Percentiles rank a stretch among this genome's conserved stretches.
phyloP scores from a whole-genome alignment of 352 stramenopile species.

The Phytopythium litorale region DNA sequence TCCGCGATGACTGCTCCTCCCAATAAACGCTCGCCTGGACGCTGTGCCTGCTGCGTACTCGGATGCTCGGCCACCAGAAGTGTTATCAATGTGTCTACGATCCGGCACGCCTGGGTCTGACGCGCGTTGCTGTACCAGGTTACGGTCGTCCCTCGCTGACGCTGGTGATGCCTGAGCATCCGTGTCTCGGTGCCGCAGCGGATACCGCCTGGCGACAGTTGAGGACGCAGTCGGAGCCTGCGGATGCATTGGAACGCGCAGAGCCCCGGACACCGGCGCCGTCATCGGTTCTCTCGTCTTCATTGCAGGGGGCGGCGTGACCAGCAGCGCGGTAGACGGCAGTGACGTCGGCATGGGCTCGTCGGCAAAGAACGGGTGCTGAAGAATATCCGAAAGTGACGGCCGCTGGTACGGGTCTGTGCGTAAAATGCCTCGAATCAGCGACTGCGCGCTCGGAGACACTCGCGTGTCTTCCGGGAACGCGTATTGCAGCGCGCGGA shows the following conservation, averaged over 20 bases:
- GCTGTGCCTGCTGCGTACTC: background rate
- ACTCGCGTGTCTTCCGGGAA: constrained; percentile 91
- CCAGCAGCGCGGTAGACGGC: constrained; percentile 55
- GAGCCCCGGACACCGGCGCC: background rate
- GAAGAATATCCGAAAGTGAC: constrained; percentile 72
- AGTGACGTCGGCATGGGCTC: constrained; percentile 52
- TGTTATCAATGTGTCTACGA: background rate
- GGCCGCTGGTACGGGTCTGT: constrained; percentile 66
- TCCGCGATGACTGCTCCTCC: background rate
- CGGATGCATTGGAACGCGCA: constrained; percentile 16
- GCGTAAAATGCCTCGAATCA: constrained; percentile 73
- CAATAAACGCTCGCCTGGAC: background rate
- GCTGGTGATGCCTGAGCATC: constrained; percentile 11
- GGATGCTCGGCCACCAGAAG: background rate
- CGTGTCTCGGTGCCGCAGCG: constrained; percentile 30
- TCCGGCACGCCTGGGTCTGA: constrained; percentile 22
- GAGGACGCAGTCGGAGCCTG: constrained; percentile 17
- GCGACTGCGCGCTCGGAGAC: constrained; percentile 65
- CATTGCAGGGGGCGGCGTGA: constrained; percentile 69
- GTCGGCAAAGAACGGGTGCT: constrained; percentile 72
- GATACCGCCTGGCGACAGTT: constrained; percentile 23
- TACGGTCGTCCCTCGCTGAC: background rate
- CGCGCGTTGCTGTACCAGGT: constrained; percentile 16
- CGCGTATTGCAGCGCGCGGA: constrained; percentile 94
- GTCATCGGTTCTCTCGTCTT: constrained; percentile 8